Percentiles rank a stretch among this genome's conserved stretches.
These are phyloP conservation scores for Amoebophrya sp. DNA, from an alignment of 169 alveolate species.

Conservation along the genomic window DNA sequence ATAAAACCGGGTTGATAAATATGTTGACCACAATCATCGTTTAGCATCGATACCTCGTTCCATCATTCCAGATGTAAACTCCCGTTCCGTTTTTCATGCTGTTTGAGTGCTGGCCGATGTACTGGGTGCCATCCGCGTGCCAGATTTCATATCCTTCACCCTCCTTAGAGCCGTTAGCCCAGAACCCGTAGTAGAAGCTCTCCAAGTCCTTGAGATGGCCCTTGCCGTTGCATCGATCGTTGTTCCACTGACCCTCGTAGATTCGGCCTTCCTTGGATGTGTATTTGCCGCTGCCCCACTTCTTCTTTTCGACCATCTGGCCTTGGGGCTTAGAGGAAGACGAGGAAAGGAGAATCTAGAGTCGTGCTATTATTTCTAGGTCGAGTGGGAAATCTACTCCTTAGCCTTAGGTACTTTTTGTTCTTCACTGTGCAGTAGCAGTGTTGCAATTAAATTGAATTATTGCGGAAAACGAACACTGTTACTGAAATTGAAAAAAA, in stretches of 20 bases:
- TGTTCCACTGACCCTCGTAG: background rate
- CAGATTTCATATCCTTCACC: background rate
- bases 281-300: background rate
- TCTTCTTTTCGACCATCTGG: conserved; percentile 21
- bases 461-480: no score
- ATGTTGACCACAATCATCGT: no score
- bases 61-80: background rate
- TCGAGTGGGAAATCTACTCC: no score
- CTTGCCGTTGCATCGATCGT: background rate
- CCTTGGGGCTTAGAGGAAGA: no score
- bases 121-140: background rate
- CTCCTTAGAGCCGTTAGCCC: background rate
- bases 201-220: background rate
- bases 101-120: background rate
- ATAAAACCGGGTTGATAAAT: no score
- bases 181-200: conserved; percentile 10
- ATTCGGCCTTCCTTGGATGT: background rate
- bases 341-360: no score
- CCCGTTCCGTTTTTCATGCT: background rate
- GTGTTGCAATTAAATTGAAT: no score
- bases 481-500: no score
- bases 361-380: no score
- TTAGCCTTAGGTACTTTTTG: no score
- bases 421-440: no score
- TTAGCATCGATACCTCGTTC: no score